These are phyloP conservation scores for Aspergillus wentii DNA, from an alignment of 495 filamentous ascomycete genomes.

Conservation along the genomic window DNA sequence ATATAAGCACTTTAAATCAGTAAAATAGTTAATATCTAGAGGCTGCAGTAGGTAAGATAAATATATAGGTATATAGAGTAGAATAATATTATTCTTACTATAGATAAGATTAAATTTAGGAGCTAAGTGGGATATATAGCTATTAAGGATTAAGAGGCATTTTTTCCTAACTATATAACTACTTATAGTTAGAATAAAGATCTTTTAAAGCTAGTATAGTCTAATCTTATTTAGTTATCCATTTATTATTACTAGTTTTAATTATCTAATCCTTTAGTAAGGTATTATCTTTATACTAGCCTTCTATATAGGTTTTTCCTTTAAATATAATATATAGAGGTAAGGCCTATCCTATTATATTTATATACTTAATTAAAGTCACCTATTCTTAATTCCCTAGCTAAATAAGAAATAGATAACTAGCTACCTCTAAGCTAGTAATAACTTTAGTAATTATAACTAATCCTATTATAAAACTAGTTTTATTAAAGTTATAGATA, in stretches of 20 bases:
- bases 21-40: constrained; percentile 16
- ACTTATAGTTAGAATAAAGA: constrained; percentile 10
- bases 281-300: constrained; percentile 3
- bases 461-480: constrained; percentile 32
- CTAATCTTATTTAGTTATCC: constrained; percentile 1
- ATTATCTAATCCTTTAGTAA: not conserved
- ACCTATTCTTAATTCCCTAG: constrained; percentile 36
- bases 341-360: constrained; percentile 15
- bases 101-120: constrained; percentile 11
- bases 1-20: constrained; percentile 10
- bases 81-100: constrained; percentile 8
- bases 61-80: constrained; percentile 14
- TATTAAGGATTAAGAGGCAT: constrained; percentile 18
- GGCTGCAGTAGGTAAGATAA: constrained; percentile 17
- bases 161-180: constrained; percentile 3
- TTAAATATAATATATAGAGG: constrained; percentile 23
- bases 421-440: constrained; percentile 9
- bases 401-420: constrained; percentile 17
- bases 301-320: constrained; percentile 6
- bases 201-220: not conserved
- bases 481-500: constrained; percentile 46
- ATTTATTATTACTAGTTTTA: not conserved
- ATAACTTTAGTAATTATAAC: constrained; percentile 19
- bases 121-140: constrained; percentile 12
- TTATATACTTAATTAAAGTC: constrained; percentile 30